These are phyloP conservation scores for Delonix regia DNA, from an alignment of 306 rosid species.

Conservation along the genomic window DNA sequence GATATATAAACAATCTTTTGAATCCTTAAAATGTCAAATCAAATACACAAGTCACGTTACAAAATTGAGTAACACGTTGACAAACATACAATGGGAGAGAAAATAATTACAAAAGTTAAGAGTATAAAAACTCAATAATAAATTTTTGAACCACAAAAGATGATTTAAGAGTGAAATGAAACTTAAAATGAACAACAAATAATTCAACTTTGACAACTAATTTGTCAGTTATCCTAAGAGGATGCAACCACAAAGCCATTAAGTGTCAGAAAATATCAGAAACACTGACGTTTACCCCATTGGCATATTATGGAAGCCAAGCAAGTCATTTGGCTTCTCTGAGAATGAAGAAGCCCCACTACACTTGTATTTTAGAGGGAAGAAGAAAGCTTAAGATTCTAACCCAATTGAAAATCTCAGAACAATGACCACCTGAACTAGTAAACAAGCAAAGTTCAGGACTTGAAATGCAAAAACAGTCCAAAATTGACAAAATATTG, in stretches of 20 bases:
- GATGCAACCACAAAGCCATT: neutral
- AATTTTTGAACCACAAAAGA: no score
- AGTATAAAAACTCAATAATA: no score
- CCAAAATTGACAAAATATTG: neutral
- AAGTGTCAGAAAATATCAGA: constrained; percentile 19
- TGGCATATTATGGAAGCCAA: constrained; percentile 14
- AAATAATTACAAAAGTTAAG: no score
- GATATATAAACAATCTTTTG: no score
- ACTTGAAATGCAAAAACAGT: neutral
- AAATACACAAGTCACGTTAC: no score
- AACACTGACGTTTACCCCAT: constrained; percentile 11
- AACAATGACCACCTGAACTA: neutral
- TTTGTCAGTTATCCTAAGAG: no score
- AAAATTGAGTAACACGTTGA: no score
- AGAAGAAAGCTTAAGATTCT: neutral
- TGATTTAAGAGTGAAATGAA: no score
- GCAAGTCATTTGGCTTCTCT: constrained; percentile 2
- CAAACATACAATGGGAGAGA: no score
- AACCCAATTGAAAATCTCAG: neutral
- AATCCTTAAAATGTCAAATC: no score
- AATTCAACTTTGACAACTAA: no score
- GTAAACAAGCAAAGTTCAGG: neutral
- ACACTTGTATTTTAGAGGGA: neutral
- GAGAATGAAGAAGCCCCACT: neutral
- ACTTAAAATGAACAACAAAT: no score